phyloP scores from a whole-genome alignment of 148 eudicot species.

The Euryodendron excelsum region DNA sequence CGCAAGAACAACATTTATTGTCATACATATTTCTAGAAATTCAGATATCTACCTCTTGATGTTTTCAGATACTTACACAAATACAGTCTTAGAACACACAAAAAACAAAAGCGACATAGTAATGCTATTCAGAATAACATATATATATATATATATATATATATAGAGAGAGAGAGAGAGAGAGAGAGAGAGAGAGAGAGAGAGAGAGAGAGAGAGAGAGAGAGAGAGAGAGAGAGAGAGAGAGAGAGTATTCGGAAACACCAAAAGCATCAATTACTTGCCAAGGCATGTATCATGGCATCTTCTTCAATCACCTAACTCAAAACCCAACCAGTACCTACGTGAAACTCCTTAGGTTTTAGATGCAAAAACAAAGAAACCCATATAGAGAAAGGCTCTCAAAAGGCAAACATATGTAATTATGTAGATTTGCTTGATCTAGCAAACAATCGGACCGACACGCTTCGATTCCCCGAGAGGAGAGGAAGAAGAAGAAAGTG shows the following conservation, averaged over 20 bases:
- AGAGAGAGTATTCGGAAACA: not conserved
- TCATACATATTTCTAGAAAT: not conserved
- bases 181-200: not conserved
- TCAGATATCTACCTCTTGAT: constrained; percentile 3
- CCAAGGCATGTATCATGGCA: constrained; percentile 1
- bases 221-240: constrained; percentile 10
- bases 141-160: too few relatives aligned
- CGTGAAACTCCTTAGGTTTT: not conserved
- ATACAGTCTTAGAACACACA: not conserved
- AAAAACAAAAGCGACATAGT: not conserved
- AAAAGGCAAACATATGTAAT: not conserved
- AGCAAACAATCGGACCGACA: constrained; percentile 42
- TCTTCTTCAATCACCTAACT: constrained; percentile 6
- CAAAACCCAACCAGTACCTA: not conserved
- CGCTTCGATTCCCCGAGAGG: constrained; percentile 41
- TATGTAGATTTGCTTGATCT: constrained; percentile 20
- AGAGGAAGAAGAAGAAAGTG: not conserved
- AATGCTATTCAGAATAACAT: not conserved
- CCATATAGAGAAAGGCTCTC: not conserved
- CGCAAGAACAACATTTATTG: constrained; percentile 9
- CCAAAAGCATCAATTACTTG: not conserved
- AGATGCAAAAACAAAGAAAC: constrained; percentile 14
- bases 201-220: constrained; percentile 6
- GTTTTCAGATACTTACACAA: constrained; percentile 8
- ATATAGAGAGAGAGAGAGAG: constrained; percentile 8